Conservation (phyloP, 2,329 filamentous ascomycete genomes). For the Fusarium napiforme region DNA sequence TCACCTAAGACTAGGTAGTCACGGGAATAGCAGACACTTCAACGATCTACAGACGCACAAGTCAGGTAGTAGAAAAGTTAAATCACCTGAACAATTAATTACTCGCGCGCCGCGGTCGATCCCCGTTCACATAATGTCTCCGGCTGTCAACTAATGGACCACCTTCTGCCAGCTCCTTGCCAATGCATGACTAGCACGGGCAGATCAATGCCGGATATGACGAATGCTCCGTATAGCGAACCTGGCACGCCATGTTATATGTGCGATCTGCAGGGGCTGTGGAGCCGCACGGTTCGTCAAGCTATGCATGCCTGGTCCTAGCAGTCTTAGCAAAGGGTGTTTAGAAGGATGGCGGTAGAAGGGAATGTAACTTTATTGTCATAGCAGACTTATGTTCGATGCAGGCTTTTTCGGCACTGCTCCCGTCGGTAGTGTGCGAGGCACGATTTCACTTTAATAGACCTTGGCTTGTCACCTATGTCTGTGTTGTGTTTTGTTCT, state of each 20-base stretch:
- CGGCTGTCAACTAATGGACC: neutral
- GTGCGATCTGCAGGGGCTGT: constrained; percentile 3
- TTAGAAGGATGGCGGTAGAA: neutral
- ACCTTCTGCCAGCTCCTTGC: neutral
- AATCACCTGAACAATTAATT: neutral
- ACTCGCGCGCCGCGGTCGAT: neutral
- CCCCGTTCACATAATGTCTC: neutral
- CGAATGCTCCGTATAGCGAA: neutral
- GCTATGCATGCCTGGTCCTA: neutral
- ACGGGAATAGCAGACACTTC: neutral
- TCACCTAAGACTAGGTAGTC: neutral
- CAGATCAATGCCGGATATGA: neutral
- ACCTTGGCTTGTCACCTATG: neutral
- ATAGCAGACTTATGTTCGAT: neutral
- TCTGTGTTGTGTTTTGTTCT: neutral
- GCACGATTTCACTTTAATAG: neutral
- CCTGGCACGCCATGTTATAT: neutral
- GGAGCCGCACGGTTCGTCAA: neutral
- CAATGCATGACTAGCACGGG: neutral
- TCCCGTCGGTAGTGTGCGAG: neutral
- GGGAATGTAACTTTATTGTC: neutral
- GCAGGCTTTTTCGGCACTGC: neutral
- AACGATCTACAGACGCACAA: neutral
- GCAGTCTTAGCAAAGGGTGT: neutral
- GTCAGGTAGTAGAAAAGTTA: neutral